Conservation (phyloP, 805 yeast species). For the Ogataea kodamae region DNA sequence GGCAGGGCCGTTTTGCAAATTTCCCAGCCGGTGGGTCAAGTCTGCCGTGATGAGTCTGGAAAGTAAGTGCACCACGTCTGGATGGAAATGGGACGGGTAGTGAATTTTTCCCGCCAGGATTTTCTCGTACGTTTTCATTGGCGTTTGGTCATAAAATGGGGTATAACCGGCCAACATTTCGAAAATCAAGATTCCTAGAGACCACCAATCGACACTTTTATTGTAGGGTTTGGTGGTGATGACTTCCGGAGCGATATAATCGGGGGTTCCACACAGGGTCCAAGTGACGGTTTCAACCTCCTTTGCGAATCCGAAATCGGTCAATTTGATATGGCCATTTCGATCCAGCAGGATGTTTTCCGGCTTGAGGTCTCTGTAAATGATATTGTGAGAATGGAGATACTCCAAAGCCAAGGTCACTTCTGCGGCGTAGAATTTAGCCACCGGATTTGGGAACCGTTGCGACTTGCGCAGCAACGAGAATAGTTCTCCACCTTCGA, state of each 20-base stretch:
- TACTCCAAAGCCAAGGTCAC: constrained; percentile 57
- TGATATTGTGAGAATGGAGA: constrained; percentile 54
- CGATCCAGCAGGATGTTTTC: constrained; percentile 57
- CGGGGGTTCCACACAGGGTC: constrained; percentile 64
- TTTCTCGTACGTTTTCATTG: constrained; percentile 62
- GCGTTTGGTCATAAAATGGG: constrained; percentile 61
- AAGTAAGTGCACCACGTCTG: constrained; percentile 51
- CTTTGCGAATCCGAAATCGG: constrained; percentile 63
- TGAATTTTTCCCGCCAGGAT: constrained; percentile 52
- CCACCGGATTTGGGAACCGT: constrained; percentile 60
- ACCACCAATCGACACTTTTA: constrained; percentile 66
- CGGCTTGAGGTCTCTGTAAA: constrained; percentile 60
- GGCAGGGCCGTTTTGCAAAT: constrained; percentile 54
- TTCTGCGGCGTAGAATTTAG: constrained; percentile 62
- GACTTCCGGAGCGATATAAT: constrained; percentile 63
- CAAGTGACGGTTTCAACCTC: constrained; percentile 58
- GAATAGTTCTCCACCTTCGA: constrained; percentile 62
- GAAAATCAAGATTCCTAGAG: constrained; percentile 55
- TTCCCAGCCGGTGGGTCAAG: constrained; percentile 54
- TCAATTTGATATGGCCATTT: constrained; percentile 57
- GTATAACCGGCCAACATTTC: constrained; percentile 65
- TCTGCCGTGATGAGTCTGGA: constrained; percentile 52
- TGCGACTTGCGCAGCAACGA: constrained; percentile 54
- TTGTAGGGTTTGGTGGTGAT: constrained; percentile 61
- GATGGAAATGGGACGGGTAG: constrained; percentile 53